Conservation (phyloP, 2,329 filamentous ascomycete species). For the Fusarium sp. region DNA sequence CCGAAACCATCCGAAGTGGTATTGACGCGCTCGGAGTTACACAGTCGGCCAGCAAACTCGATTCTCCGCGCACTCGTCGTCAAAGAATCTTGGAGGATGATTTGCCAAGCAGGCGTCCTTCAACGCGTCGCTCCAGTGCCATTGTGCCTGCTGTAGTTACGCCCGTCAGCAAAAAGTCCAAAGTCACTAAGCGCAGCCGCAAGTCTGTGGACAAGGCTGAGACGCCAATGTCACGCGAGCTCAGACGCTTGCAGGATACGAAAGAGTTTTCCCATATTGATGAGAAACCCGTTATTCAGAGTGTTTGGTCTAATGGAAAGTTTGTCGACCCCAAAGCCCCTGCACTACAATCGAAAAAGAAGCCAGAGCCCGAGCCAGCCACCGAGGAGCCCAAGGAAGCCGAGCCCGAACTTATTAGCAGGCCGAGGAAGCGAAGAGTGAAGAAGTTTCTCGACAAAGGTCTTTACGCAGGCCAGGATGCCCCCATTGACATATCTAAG, state of each 20-base stretch:
- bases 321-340: constrained; percentile 61
- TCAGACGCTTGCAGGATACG: constrained; percentile 69
- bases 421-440: constrained; percentile 58
- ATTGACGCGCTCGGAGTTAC: constrained; percentile 61
- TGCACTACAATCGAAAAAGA: constrained; percentile 54
- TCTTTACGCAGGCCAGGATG: constrained; percentile 85
- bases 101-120: constrained; percentile 53
- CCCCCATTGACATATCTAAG: constrained; percentile 59
- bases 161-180: constrained; percentile 60
- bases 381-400: constrained; percentile 42
- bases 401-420: constrained; percentile 54
- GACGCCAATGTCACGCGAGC: constrained; percentile 65
- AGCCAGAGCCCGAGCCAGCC: constrained; percentile 44
- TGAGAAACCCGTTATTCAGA: constrained; percentile 66
- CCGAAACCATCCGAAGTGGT: constrained; percentile 48
- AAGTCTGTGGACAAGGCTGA: constrained; percentile 63
- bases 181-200: constrained; percentile 70
- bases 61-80: constrained; percentile 50
- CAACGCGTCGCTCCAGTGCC: constrained; percentile 54
- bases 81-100: constrained; percentile 45
- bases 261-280: constrained; percentile 71
- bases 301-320: constrained; percentile 74
- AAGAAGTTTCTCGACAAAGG: constrained; percentile 88
- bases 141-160: constrained; percentile 57
- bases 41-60: constrained; percentile 55